Evolutionary conservation across 2,329 filamentous ascomycete species (phyloP), one percentile per base, ranked within the genome.

Genomic region (Ophiocordyceps polyrhachis-furcata): DNA sequence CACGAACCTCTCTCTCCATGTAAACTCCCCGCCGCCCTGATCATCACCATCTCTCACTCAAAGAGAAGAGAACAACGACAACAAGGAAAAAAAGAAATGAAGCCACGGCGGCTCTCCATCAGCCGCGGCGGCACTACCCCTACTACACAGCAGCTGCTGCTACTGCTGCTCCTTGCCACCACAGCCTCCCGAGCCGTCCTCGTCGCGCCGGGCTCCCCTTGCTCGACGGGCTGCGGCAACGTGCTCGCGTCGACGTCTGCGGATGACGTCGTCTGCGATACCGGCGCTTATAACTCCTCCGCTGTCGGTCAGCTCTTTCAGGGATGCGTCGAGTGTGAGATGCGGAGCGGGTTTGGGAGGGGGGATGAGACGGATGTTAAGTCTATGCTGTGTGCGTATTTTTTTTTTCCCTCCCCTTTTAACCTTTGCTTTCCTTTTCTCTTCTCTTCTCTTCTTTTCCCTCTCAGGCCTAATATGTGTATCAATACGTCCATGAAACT

Each of bases 371-470:
- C 73, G 1, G 76, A 81, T 51, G 58, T 71, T 12, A 63, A 74
- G 49, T 69, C 64, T 49, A 59, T 69, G 43, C 57, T 79, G 15
- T 79, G 74, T 79, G 59, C 52, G 73, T n/a, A n/a, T n/a, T n/a
- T n/a, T n/a, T n/a, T n/a, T n/a, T n/a, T n/a, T n/a, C n/a, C n/a
- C n/a, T n/a, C n/a, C n/a, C n/a, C n/a, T n/a, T n/a, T n/a, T n/a
- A n/a, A n/a, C n/a, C n/a, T n/a, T n/a, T n/a, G n/a, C n/a, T 63
- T 15, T n/a, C 31, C 23, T 29, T 17, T 11, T 41, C 41, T 11
- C 19, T 4, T 8, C 40, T 43, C 21, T 23, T n/a, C 8, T 14
- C 17, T 14, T 37, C n/a, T 17, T 37, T 37, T 37, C n/a, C 32
- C 9, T 37, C n/a, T 5, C 8, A 8, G n/a, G n/a, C n/a, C n/a